A percentile compares a stretch with the other conserved stretches of the same genome.
Evolutionary conservation across 2,329 filamentous ascomycete genomes (phyloP).

Genomic region (Endoconidiophora polonica): DNA sequence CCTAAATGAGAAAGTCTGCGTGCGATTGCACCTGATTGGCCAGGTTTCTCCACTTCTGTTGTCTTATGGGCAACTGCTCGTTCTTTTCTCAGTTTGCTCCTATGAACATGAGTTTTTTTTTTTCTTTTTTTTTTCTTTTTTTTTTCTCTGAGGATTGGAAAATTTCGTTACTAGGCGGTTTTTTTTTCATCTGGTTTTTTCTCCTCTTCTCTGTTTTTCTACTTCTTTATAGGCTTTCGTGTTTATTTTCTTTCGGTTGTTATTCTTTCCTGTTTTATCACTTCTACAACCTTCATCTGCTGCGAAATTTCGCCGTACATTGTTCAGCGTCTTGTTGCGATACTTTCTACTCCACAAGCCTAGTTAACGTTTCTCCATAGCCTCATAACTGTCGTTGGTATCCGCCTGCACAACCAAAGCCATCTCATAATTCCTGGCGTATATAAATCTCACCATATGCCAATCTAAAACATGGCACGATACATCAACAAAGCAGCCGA

Average conservation of each 20-base stretch:
- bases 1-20: not conserved
- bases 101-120: conserved; percentile 3
- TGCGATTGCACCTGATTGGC: conserved; percentile 10
- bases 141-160: not conserved
- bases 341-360: not conserved
- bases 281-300: not conserved
- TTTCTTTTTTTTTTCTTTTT: conserved; percentile 4
- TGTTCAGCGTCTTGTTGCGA: not conserved
- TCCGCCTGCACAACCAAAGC: not conserved
- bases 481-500: no score
- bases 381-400: not conserved
- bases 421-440: not conserved
- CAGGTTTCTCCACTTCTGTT: conserved; percentile 2
- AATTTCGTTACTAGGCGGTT: conserved; percentile 2
- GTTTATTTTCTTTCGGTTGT: not conserved
- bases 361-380: not conserved
- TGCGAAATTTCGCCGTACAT: not conserved
- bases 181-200: conserved; percentile 1
- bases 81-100: conserved; percentile 7
- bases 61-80: not conserved
- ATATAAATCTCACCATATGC: not conserved
- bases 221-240: not conserved
- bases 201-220: not conserved
- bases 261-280: not conserved
- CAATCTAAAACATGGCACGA: no score